Evolutionary conservation across 306 rosid genomes (phyloP).

Genomic region (cucumber (Cucumis sativus)): Cucumber_9930_V3 NC_026658.2:24714001-24714500

Average conservation of each 20-base stretch:
- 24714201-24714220: constrained; percentile 75
- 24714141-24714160: constrained; percentile 4
- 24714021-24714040: not conserved
- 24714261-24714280: constrained; percentile 64
- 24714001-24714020: constrained; percentile 22
- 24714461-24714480: constrained; percentile 31
- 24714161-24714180: constrained; percentile 2
- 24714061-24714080: not conserved
- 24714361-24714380: not conserved
- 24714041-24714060: not conserved
- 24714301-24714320: not conserved
- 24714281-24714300: constrained; percentile 50
- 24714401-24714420: constrained; percentile 65
- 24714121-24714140: not conserved
- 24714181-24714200: constrained; percentile 74
- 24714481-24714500: constrained; percentile 42
- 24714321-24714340: not conserved
- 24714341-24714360: not conserved
- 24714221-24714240: constrained; percentile 63
- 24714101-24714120: not conserved
- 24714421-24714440: constrained; percentile 84
- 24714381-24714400: constrained; percentile 35
- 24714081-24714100: not conserved
- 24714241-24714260: constrained; percentile 58
- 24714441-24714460: constrained; percentile 60